Evolutionary conservation across 257 asterid species (phyloP).

Genomic region (Hygrophila difformis): DNA sequence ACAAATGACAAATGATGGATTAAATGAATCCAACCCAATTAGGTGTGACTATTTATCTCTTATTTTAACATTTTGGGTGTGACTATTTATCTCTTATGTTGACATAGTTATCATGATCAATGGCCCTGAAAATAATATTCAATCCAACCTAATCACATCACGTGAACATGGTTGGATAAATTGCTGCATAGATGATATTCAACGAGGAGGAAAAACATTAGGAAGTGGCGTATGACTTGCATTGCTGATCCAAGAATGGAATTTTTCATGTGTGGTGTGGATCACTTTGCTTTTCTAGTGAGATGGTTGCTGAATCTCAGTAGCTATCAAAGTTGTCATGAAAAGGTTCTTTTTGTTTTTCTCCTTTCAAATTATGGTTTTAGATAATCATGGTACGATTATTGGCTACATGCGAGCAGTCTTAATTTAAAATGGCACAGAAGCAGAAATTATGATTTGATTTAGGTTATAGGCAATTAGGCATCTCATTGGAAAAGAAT

Average conservation of each 20-base stretch:
- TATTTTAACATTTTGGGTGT: too few species aligned
- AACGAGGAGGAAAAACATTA: background rate
- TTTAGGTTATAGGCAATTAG: background rate
- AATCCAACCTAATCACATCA: too few species aligned
- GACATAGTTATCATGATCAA: too few species aligned
- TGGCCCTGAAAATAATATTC: too few species aligned
- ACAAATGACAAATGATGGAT: too few species aligned
- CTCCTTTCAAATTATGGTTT: background rate
- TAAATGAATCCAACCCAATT: too few species aligned
- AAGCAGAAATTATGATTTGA: background rate
- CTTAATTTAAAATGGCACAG: background rate
- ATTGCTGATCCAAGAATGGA: too few species aligned
- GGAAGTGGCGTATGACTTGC: too few species aligned
- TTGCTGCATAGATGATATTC: too few species aligned
- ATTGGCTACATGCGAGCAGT: background rate
- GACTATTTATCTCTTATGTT: too few species aligned
- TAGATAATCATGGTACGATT: background rate
- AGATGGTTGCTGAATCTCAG: background rate
- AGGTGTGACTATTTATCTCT: too few species aligned
- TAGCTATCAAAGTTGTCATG: background rate
- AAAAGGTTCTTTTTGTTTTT: background rate
- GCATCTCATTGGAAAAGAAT: background rate
- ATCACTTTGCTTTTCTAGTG: conserved; percentile 3
- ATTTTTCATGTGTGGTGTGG: conserved; percentile 3
- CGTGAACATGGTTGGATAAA: too few species aligned